A percentile compares a stretch with the other conserved stretches of the same genome.
phyloP scores from a whole-genome alignment of 2,329 filamentous ascomycete genomes.

The Mariannaea elegans region DNA sequence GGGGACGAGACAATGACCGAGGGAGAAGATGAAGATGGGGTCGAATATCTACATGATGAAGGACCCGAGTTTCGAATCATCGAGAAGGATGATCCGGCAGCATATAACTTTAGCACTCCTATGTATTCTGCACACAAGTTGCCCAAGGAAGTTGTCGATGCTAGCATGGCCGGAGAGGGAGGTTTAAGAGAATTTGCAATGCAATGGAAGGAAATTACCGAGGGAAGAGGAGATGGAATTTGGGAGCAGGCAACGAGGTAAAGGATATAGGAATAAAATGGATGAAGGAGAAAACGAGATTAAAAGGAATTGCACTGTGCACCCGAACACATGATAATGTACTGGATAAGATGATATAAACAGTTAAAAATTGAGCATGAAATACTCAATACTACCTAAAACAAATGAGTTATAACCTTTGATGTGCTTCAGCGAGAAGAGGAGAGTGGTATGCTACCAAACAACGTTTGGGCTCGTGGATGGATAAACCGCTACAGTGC shows the following conservation, averaged over 20 bases:
- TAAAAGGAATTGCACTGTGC: background rate
- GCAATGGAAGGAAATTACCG: conserved; percentile 73
- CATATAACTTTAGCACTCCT: conserved; percentile 83
- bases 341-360: too few relatives aligned
- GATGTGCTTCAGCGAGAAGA: too few relatives aligned
- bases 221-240: conserved; percentile 51
- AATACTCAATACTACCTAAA: too few relatives aligned
- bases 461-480: too few relatives aligned
- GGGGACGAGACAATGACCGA: conserved; percentile 50
- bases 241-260: conserved; percentile 44
- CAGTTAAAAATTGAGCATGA: too few relatives aligned
- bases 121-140: conserved; percentile 97
- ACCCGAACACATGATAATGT: background rate
- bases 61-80: conserved; percentile 84
- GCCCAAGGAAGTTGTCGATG: conserved; percentile 88
- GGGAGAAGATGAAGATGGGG: conserved; percentile 51
- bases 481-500: too few relatives aligned
- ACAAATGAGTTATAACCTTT: too few relatives aligned
- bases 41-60: conserved; percentile 65
- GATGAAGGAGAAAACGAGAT: background rate
- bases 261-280: background rate
- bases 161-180: conserved; percentile 72
- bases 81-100: conserved; percentile 84
- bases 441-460: too few relatives aligned
- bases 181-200: conserved; percentile 83